phyloP scores from a whole-genome alignment of 1,284 basidiomycete genomes.

The Xerocomus nothofagi region DNA sequence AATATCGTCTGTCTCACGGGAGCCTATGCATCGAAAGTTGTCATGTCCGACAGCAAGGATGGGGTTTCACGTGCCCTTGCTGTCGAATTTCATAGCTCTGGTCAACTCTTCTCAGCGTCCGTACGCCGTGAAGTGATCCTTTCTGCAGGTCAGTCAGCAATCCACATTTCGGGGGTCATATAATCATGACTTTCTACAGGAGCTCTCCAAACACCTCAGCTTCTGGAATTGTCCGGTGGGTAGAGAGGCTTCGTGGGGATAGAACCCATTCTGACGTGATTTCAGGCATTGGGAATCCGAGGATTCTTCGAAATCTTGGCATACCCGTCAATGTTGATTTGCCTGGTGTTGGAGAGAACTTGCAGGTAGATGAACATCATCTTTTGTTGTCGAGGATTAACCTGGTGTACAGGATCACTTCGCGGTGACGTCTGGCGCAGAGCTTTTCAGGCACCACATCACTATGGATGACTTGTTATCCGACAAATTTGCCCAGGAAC shows the following conservation, averaged over 20 bases:
- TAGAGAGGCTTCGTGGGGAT: neutral
- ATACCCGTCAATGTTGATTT: conserved; percentile 30
- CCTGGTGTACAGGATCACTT: conserved; percentile 14
- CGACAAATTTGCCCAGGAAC: conserved; percentile 6
- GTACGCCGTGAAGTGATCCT: conserved; percentile 28
- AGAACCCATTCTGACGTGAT: neutral
- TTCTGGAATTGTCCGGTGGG: conserved; percentile 36
- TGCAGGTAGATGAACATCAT: conserved; percentile 24
- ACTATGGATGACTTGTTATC: conserved; percentile 17
- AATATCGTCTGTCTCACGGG: conserved; percentile 24
- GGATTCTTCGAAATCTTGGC: conserved; percentile 12
- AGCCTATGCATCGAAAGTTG: conserved; percentile 13
- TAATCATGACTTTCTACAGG: conserved; percentile 4
- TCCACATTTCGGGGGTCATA: neutral
- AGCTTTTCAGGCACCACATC: conserved; percentile 11
- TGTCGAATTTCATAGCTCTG: conserved; percentile 14
- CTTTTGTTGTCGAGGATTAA: neutral
- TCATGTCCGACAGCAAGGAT: conserved; percentile 7
- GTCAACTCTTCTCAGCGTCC: conserved; percentile 10
- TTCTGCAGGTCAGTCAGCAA: conserved; percentile 18
- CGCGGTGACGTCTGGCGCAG: conserved; percentile 13
- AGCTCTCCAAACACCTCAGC: conserved; percentile 28
- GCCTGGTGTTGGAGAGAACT: conserved; percentile 35
- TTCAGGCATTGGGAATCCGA: conserved; percentile 17
- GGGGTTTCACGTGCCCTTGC: conserved; percentile 6